phyloP scores from a whole-genome alignment of 495 filamentous ascomycete genomes.

The Aspergillus nidulans region DNA sequence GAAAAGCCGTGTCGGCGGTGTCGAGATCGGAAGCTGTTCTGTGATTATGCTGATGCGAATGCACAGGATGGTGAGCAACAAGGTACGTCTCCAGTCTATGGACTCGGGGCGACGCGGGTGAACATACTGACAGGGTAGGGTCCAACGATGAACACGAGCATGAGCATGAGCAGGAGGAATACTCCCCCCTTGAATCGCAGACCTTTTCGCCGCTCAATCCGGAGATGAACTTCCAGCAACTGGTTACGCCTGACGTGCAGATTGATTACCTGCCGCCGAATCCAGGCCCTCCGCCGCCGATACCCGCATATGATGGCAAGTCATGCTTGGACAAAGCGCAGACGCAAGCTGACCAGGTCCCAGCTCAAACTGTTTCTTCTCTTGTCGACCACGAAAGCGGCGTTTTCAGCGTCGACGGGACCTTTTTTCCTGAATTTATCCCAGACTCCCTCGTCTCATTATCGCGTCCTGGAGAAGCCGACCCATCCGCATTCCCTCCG shows the following conservation, averaged over 20 bases:
- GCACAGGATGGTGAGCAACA: constrained; percentile 21
- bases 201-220: background rate
- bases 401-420: constrained; percentile 32
- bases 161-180: background rate
- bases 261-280: constrained; percentile 11
- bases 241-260: constrained; percentile 25
- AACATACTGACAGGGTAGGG: background rate
- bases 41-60: constrained; percentile 36
- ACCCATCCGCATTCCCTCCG: constrained; percentile 17
- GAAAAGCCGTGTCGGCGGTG: constrained; percentile 45
- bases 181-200: background rate
- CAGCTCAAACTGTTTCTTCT: constrained; percentile 20
- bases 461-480: constrained; percentile 24
- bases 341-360: background rate
- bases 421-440: constrained; percentile 34
- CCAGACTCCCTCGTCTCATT: constrained; percentile 30
- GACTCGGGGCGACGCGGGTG: background rate
- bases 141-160: background rate
- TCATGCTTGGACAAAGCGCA: background rate
- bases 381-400: constrained; percentile 29
- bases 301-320: constrained; percentile 23
- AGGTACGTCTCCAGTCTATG: constrained; percentile 11
- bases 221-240: background rate
- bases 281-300: constrained; percentile 2
- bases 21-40: constrained; percentile 39